phyloP scores from a whole-genome alignment of 148 eudicot species.

The Camellia sinensis region DNA sequence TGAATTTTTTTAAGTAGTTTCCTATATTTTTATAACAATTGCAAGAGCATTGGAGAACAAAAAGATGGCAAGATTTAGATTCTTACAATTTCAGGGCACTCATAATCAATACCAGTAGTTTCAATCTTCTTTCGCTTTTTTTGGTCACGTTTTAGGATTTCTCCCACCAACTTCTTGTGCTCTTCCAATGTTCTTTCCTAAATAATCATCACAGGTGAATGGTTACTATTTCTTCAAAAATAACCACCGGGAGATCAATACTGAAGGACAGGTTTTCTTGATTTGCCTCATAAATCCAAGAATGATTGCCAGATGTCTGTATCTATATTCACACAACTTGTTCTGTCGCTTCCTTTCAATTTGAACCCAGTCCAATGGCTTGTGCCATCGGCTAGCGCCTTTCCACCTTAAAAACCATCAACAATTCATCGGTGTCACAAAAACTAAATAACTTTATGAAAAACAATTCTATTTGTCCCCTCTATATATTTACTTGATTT shows the following conservation, averaged over 20 bases:
- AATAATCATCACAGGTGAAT: constrained; percentile 12
- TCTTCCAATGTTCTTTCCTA: constrained; percentile 79
- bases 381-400: constrained; percentile 49
- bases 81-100: constrained; percentile 86
- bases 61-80: not conserved
- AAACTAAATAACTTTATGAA: not conserved
- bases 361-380: constrained; percentile 56
- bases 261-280: not conserved
- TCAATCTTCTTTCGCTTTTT: constrained; percentile 66
- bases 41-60: not conserved
- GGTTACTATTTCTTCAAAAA: not conserved
- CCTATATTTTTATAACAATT: no score
- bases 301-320: not conserved
- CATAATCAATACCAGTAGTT: constrained; percentile 88
- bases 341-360: constrained; percentile 64
- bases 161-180: constrained; percentile 67
- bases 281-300: not conserved
- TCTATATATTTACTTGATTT: not conserved
- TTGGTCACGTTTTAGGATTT: constrained; percentile 64
- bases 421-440: not conserved
- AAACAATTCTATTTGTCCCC: not conserved
- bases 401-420: constrained; percentile 57
- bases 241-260: not conserved
- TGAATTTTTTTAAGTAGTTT: no score
- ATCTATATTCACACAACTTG: constrained; percentile 43